Base-by-base conservation (phyloP, 176 grass and related monocot genomes). In the Oryza officinalis region DNA sequence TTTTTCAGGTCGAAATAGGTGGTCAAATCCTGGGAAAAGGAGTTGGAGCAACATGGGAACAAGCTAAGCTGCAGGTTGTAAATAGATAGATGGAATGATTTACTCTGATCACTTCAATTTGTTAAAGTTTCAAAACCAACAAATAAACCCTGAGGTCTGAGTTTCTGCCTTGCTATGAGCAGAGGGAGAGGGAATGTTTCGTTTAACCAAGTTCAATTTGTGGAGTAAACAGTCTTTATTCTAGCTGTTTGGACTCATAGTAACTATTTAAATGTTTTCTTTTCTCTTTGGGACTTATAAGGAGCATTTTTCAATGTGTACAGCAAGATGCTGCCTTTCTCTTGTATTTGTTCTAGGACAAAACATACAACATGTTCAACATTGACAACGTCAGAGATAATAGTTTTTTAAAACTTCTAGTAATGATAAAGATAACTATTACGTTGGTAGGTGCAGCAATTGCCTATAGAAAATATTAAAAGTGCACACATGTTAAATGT, bases 31-130 rank as follows among this genome's bases (percentile, higher is more conserved):
- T 89, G 25, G 92, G 89, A 26, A 74, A 80, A 78, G 90, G 90
- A 83, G 84, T 85, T 87, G 90, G 90, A 79, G 47, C 57, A 85
- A 88, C 88, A 64, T 97, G 94, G 94, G 86, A 94, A 83, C 92
- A 94, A 81, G 92, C 94, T 77, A 94, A 97, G 71, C n/a, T 78
- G 30, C 87, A 91, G 94, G 94, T 93, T 80, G 13, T 83, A 67
- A 52, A 27, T 67, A 40, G 30, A 82, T 71, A 37, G 10, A 45
- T 47, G 74, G 79, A 59, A 63, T 47, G 27, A 15, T 33, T 60
- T 25, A 86, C 2, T 80, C 76, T 65, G n/a, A 44, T 87, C 40
- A 25, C 28, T 74, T 80, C 8, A 8, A 26, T 65, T 57, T 41
- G 31, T 71, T 76, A 18, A 50, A 75, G 14, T 14, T 86, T 32